Evolutionary conservation across 1,284 basidiomycete genomes (phyloP).

Genomic region (Butyriboletus appendiculatus): DNA sequence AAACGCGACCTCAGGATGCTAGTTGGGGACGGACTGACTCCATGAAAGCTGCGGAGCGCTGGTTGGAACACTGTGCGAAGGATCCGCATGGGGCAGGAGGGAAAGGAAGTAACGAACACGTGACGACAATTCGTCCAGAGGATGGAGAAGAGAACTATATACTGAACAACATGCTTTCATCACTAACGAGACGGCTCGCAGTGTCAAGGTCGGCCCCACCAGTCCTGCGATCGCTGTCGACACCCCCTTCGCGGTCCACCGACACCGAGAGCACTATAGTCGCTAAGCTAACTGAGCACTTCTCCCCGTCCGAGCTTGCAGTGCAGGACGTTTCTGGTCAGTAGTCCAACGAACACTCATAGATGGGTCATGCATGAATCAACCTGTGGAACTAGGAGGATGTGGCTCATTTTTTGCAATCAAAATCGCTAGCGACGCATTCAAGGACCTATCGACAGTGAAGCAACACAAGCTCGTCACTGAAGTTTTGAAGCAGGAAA

Average conservation of each 20-base stretch:
- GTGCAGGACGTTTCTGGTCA: constrained; percentile 91
- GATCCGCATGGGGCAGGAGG: constrained; percentile 13
- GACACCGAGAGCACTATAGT: constrained; percentile 52
- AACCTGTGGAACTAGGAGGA: constrained; percentile 62
- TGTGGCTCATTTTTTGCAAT: constrained; percentile 98
- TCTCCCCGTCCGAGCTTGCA: constrained; percentile 73
- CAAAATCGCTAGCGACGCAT: constrained; percentile 79
- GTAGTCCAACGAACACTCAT: constrained; percentile 19
- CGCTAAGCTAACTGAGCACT: constrained; percentile 70
- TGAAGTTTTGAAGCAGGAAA: constrained; percentile 85
- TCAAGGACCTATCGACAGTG: constrained; percentile 85
- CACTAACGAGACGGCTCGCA: constrained; percentile 27
- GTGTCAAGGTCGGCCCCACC: constrained; percentile 18
- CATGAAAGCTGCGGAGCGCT: constrained; percentile 9
- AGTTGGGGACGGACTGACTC: neutral
- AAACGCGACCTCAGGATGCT: constrained; percentile 13
- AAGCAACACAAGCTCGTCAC: constrained; percentile 97
- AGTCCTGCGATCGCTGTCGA: constrained; percentile 26
- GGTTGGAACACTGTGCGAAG: constrained; percentile 26
- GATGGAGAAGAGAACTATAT: no score
- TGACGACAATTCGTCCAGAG: constrained; percentile 9
- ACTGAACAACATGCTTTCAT: constrained; percentile 21
- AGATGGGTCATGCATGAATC: neutral
- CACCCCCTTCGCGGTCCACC: constrained; percentile 16
- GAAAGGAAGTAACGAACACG: constrained; percentile 11